phyloP scores from a whole-genome alignment of 768 basidiomycete genomes.

The Favolaschia claudopus region DNA sequence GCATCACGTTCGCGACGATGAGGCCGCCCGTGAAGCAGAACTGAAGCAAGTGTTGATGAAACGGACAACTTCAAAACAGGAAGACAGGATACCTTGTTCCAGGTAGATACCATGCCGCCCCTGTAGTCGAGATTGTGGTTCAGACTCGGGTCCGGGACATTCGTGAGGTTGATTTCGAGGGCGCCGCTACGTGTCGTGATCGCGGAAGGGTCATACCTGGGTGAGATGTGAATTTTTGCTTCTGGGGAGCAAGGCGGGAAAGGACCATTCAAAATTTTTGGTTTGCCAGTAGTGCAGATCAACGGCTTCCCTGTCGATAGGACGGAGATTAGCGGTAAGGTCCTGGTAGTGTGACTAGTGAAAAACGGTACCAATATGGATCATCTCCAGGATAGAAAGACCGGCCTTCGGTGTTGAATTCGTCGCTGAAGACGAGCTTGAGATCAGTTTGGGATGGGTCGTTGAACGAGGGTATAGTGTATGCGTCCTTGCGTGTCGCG shows the following conservation, averaged over 20 bases:
- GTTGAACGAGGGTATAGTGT: slow-evolving; percentile 61
- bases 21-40: slow-evolving; percentile 86
- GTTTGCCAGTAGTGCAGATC: slow-evolving; percentile 84
- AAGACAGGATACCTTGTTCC: too few species aligned
- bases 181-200: slow-evolving; percentile 77
- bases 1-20: slow-evolving; percentile 55
- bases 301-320: slow-evolving; percentile 89
- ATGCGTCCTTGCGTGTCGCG: slow-evolving; percentile 66
- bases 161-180: slow-evolving; percentile 79
- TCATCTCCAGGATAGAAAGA: slow-evolving; percentile 76
- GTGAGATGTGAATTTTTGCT: slow-evolving; percentile 88
- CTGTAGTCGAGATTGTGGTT: slow-evolving; percentile 79
- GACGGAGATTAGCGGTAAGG: slow-evolving; percentile 60
- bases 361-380: slow-evolving; percentile 17
- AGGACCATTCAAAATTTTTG: slow-evolving; percentile 7
- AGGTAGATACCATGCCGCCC: slow-evolving; percentile 74
- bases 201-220: slow-evolving; percentile 90
- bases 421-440: slow-evolving; percentile 87
- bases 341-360: neutral
- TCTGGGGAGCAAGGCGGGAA: slow-evolving; percentile 32
- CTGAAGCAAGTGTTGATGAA: too few species aligned
- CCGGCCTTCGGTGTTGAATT: slow-evolving; percentile 83
- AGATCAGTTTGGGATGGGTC: slow-evolving; percentile 59
- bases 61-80: too few species aligned
- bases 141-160: slow-evolving; percentile 59